Evolutionary conservation across 768 basidiomycete species (phyloP), one percentile per base, ranked within the genome.

Genomic region (Boletellus ananas): DNA sequence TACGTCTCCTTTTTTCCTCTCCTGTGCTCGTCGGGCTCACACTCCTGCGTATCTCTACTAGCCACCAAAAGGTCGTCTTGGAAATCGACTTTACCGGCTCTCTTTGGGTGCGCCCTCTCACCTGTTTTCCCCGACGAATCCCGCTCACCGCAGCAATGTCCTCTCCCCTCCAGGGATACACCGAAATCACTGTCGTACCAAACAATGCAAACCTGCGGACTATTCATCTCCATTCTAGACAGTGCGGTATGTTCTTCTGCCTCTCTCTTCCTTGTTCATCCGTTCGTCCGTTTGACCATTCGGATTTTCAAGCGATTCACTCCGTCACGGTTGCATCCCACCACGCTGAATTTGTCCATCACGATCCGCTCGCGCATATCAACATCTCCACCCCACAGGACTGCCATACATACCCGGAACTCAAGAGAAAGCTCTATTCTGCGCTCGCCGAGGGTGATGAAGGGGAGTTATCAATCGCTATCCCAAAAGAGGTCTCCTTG

Each of bases 61-160:
- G 87, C 72, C 90, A 95, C 72, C 95, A 97, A 79, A 92, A 92
- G 68, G 94, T 96, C 44, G 89, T 90, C 54, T 74, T 97, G 58
- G 92, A 95, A 72, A 83, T 97, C 54, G 91, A 94, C 75, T 93
- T 96, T 68, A 79, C 85, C 8, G 95, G 95, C 18, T 77, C 77
- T 63, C 77, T 94, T 61, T 88, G 87, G 80, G 94, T 90, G 72
- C 57, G 82, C 64, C 31, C 45, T 49, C 57, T 68, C 57, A 4
- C 62, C 64, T 49, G 43, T 54, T 52, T 17, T 49, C 50, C 50
- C 54, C 52, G 43, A 47, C 36, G 37, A 51, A 50, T 52, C 37
- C 49, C 54, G 38, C 60, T 65, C 52, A 64, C 60, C 43, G 37
- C 58, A 45, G 45, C 58, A 47, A 50, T 54, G 12, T 44, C 38